A percentile compares a stretch with the other conserved stretches of the same genome.
These are phyloP conservation scores for Curvularia hawaiiensis DNA, from an alignment of 2,329 filamentous ascomycete genomes.

Conservation along the genomic window DNA sequence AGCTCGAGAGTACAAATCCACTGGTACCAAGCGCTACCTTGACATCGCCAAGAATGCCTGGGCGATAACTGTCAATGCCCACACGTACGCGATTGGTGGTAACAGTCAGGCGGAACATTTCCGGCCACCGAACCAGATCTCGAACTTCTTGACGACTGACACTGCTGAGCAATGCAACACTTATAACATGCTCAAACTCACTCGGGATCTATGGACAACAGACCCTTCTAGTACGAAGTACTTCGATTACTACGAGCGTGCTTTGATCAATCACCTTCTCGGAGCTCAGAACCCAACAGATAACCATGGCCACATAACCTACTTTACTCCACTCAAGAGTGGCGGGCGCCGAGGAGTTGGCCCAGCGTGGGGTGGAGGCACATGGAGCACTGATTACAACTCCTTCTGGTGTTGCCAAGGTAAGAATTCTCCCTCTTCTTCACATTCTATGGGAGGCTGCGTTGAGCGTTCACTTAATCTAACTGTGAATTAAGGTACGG, in stretches of 20 bases:
- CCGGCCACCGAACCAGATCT: conserved; percentile 53
- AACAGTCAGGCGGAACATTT: conserved; percentile 63
- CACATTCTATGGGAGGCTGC: neutral
- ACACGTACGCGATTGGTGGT: conserved; percentile 60
- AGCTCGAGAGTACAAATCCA: conserved; percentile 55
- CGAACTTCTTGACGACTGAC: conserved; percentile 52
- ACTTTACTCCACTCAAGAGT: conserved; percentile 58
- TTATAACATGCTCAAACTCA: conserved; percentile 64
- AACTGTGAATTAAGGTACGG: conserved; percentile 51
- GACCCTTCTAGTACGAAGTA: conserved; percentile 51
- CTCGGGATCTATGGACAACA: conserved; percentile 56
- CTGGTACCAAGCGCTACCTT: conserved; percentile 52
- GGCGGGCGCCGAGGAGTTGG: conserved; percentile 57
- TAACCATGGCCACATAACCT: conserved; percentile 58
- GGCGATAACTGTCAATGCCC: conserved; percentile 53
- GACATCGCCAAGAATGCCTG: conserved; percentile 59
- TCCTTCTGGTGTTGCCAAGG: conserved; percentile 58
- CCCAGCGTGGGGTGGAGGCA: conserved; percentile 58
- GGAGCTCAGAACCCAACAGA: conserved; percentile 55
- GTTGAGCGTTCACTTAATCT: conserved; percentile 1
- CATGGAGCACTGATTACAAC: conserved; percentile 60
- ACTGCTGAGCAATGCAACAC: conserved; percentile 61
- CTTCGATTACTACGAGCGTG: conserved; percentile 61
- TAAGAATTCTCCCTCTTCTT: neutral
- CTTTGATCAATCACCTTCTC: conserved; percentile 58